These are phyloP conservation scores for Blastobotrys elegans DNA, from an alignment of 1,139 yeast species.

Conservation along the genomic window DNA sequence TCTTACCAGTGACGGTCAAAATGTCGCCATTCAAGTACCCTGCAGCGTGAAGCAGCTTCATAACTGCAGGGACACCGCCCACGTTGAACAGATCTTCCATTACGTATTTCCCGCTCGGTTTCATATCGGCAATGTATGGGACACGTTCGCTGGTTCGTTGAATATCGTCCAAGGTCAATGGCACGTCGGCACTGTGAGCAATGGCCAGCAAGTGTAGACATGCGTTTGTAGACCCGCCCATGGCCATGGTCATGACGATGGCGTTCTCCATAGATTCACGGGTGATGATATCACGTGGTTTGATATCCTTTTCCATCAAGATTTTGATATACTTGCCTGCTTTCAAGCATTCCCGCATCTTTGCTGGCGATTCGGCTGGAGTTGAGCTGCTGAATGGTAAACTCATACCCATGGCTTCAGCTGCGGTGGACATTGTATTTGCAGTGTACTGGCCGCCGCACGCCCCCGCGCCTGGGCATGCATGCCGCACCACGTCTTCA, in stretches of 20 bases:
- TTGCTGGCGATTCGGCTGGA: conserved; percentile 76
- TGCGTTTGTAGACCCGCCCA: conserved; percentile 93
- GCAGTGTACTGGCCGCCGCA: conserved; percentile 99
- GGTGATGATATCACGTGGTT: conserved; percentile 82
- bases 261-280: conserved; percentile 82
- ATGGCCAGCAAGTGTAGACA: conserved; percentile 82
- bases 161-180: conserved; percentile 80
- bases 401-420: conserved; percentile 85
- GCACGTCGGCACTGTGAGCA: conserved; percentile 77
- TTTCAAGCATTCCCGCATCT: conserved; percentile 65
- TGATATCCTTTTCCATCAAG: conserved; percentile 61
- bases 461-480: conserved; percentile 94
- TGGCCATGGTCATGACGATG: conserved; percentile 78
- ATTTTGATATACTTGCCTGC: conserved; percentile 74
- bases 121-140: conserved; percentile 84
- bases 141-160: conserved; percentile 77
- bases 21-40: conserved; percentile 73
- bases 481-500: conserved; percentile 68
- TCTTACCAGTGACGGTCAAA: conserved; percentile 81
- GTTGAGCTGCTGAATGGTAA: conserved; percentile 80
- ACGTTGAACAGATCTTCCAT: conserved; percentile 80
- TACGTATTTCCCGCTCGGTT: conserved; percentile 87
- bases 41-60: conserved; percentile 71
- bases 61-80: conserved; percentile 90
- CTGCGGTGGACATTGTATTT: conserved; percentile 89